phyloP scores from a whole-genome alignment of 805 yeast species.

The Metschnikowia kunwiensis region DNA sequence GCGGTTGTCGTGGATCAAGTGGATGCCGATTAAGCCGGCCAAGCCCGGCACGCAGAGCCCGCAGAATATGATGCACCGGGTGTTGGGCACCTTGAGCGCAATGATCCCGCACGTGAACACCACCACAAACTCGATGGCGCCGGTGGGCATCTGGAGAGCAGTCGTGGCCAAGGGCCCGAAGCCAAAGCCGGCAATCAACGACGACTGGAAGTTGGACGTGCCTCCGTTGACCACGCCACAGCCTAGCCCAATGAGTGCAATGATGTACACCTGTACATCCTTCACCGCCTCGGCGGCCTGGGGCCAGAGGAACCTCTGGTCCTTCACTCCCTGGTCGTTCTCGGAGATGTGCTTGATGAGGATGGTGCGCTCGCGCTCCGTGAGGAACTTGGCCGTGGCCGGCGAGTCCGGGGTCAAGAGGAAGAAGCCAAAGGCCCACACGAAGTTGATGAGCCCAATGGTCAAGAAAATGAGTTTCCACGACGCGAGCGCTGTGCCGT shows the following conservation, averaged over 20 bases:
- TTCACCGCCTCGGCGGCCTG: constrained; percentile 18
- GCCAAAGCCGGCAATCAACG: constrained; percentile 23
- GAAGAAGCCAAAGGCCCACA: constrained; percentile 17
- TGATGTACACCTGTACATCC: constrained; percentile 22
- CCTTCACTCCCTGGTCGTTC: constrained; percentile 19
- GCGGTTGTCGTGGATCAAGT: constrained; percentile 5
- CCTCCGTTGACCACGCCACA: constrained; percentile 25
- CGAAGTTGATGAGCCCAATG: constrained; percentile 19
- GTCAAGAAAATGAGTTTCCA: constrained; percentile 23
- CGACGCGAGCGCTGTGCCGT: constrained; percentile 14
- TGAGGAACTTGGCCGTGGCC: constrained; percentile 16
- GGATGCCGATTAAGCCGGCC: constrained; percentile 14
- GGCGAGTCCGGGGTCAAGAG: constrained; percentile 22
- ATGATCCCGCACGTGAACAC: constrained; percentile 21
- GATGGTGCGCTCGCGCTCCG: constrained; percentile 21
- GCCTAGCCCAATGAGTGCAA: constrained; percentile 14
- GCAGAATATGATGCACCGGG: constrained; percentile 19
- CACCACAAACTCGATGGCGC: constrained; percentile 21
- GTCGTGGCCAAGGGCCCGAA: constrained; percentile 21
- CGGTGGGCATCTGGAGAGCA: constrained; percentile 23
- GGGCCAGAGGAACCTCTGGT: constrained; percentile 13
- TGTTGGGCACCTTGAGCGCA: constrained; percentile 16
- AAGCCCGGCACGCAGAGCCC: constrained; percentile 21
- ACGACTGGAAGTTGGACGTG: constrained; percentile 22
- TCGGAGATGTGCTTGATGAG: constrained; percentile 17